A percentile compares a stretch with the other conserved stretches of the same genome.
Evolutionary conservation across 495 filamentous ascomycete species (phyloP).

Genomic region (Aspergillus taichungensis): DNA sequence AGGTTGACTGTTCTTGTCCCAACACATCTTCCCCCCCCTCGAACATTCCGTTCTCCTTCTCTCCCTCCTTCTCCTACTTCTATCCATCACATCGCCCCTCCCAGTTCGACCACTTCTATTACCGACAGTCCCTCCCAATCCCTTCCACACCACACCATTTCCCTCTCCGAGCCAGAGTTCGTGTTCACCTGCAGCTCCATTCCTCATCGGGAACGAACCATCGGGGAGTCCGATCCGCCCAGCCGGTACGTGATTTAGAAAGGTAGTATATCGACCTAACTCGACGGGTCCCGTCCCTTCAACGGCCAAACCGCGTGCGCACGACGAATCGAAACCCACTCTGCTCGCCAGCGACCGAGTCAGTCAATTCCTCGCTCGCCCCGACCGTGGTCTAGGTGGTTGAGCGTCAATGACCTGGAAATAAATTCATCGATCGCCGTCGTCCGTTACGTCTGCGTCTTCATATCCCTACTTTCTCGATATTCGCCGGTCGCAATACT

Average conservation of each 20-base stretch:
- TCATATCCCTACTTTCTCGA: background rate
- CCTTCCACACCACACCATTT: background rate
- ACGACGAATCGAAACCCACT: slow-evolving; percentile 12
- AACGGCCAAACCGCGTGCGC: slow-evolving; percentile 11
- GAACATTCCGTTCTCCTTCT: background rate
- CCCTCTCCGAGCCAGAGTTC: background rate
- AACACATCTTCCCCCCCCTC: background rate
- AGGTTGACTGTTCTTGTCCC: too few relatives aligned
- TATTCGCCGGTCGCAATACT: slow-evolving; percentile 13
- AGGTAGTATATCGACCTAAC: background rate
- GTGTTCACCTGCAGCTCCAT: slow-evolving; percentile 2
- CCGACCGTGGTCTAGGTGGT: too few relatives aligned
- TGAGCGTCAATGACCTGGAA: too few relatives aligned
- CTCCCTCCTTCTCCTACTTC: background rate
- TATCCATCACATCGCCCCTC: background rate
- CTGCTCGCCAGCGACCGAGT: too few relatives aligned
- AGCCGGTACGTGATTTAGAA: slow-evolving; percentile 8
- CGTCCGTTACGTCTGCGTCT: background rate
- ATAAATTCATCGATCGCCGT: background rate
- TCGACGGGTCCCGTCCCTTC: background rate
- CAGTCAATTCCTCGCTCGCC: too few relatives aligned
- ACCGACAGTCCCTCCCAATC: background rate
- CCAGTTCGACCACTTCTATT: background rate
- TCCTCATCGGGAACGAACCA: slow-evolving; percentile 2
- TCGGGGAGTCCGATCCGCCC: slow-evolving; percentile 7